phyloP scores from a whole-genome alignment of 192 early-diverging fungal species.

The Gaertneriomyces sp. region DNA sequence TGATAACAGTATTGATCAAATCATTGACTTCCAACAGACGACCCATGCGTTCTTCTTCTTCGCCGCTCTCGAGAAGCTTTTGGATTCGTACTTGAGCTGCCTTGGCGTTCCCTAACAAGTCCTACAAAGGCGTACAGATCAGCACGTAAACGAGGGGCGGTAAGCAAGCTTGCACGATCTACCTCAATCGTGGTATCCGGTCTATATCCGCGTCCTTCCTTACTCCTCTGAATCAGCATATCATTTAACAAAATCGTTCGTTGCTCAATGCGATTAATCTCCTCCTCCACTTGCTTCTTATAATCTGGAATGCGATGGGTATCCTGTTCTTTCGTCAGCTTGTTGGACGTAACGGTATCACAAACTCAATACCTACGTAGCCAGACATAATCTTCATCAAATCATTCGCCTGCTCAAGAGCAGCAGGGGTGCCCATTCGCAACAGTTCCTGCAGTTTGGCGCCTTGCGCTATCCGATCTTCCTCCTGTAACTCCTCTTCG shows the following conservation, averaged over 20 bases:
- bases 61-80: slow-evolving; percentile 64
- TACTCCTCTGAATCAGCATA: slow-evolving; percentile 68
- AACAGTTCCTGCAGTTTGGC: slow-evolving; percentile 97
- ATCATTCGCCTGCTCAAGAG: slow-evolving; percentile 92
- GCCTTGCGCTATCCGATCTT: slow-evolving; percentile 81
- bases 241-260: slow-evolving; percentile 74
- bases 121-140: slow-evolving; percentile 39
- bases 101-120: slow-evolving; percentile 62
- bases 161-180: background rate
- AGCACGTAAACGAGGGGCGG: background rate
- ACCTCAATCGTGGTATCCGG: slow-evolving; percentile 37
- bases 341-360: background rate
- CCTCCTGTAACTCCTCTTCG: slow-evolving; percentile 89
- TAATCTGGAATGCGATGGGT: slow-evolving; percentile 69
- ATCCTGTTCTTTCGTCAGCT: slow-evolving; percentile 27
- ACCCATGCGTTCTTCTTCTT: slow-evolving; percentile 77
- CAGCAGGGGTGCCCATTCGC: slow-evolving; percentile 86
- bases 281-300: slow-evolving; percentile 73
- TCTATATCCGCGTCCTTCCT: slow-evolving; percentile 36
- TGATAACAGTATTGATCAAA: slow-evolving; percentile 72
- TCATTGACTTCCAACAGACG: slow-evolving; percentile 70
- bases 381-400: slow-evolving; percentile 98
- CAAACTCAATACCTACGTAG: slow-evolving; percentile 59
- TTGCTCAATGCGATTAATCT: slow-evolving; percentile 76
- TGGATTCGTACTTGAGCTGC: slow-evolving; percentile 71